Conservation (phyloP, 1,284 basidiomycete genomes). For the Cutaneotrichosporon daszewskae region DNA sequence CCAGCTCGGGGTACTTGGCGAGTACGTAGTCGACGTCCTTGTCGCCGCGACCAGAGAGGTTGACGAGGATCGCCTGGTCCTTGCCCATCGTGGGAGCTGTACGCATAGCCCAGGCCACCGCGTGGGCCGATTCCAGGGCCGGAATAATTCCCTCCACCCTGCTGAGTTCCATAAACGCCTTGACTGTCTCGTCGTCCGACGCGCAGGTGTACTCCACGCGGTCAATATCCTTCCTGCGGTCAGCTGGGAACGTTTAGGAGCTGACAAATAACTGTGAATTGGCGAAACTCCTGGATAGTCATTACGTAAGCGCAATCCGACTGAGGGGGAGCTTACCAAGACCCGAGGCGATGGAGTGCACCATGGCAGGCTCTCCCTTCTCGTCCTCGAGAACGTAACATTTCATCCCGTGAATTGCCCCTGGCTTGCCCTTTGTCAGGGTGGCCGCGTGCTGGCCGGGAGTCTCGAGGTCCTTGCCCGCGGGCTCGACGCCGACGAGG, state of each 20-base stretch:
- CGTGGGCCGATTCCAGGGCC: slow-evolving; percentile 91
- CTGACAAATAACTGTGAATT: no score
- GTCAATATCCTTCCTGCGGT: slow-evolving; percentile 92
- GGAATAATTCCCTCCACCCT: slow-evolving; percentile 97
- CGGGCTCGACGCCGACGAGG: slow-evolving; percentile 86
- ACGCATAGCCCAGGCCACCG: slow-evolving; percentile 82
- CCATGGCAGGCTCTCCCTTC: slow-evolving; percentile 89
- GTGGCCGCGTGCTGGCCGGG: slow-evolving; percentile 88
- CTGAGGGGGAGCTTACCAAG: no score
- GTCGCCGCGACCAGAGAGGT: slow-evolving; percentile 19
- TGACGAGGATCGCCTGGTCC: slow-evolving; percentile 79
- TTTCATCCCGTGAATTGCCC: slow-evolving; percentile 86
- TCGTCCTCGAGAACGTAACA: slow-evolving; percentile 89
- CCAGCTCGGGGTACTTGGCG: slow-evolving; percentile 2
- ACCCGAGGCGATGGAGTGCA: slow-evolving; percentile 77
- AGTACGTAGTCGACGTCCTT: slow-evolving; percentile 17
- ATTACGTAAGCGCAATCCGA: no score
- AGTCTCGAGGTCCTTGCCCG: slow-evolving; percentile 85
- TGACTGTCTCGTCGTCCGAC: slow-evolving; percentile 86
- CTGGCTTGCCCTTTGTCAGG: slow-evolving; percentile 78
- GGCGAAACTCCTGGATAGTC: slow-evolving; percentile 8
- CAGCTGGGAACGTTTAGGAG: no score
- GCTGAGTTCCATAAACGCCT: slow-evolving; percentile 85
- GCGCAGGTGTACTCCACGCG: slow-evolving; percentile 89
- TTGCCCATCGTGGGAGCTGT: slow-evolving; percentile 77